Base-by-base conservation (phyloP, 257 asterid species). In the Linaria vulgaris region DNA sequence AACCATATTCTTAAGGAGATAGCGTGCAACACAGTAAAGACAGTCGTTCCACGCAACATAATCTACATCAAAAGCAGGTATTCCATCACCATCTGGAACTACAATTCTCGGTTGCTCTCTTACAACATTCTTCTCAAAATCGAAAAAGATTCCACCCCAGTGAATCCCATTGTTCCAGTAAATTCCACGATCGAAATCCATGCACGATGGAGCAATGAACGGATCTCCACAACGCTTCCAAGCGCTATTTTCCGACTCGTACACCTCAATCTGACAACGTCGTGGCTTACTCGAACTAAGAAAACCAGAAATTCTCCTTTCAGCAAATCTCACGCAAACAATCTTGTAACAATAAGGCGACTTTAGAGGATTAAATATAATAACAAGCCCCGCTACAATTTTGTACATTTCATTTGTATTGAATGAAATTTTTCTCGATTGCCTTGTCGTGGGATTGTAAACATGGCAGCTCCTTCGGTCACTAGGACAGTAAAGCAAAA, bases 371-470 rank as follows among this genome's bases (percentile, higher is more conserved):
- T 79, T 78, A 14, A 52, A 72, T 9, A 37, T 74, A 10, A 79
- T 16, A 64, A 69, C 69, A 14, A 79, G 64, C 63, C 79, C 74
- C n/a, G 62, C 5, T 11, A 74, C 62, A 27, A 48, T 43, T 12
- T 17, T 24, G 50, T 30, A 64, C 21, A 1, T 30, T 22, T 39
- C 39, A 20, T 72, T 20, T 15, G 1, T 16, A 9, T 27, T 24
- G 6, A 78, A 69, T 12, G 14, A n/a, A 47, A 75, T 65, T 53
- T 39, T 72, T 56, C 67, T 70, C 6, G 76, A 75, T 39, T 61
- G 64, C 68, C 49, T 64, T 2, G 84, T 74, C 58, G 76, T 47
- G 24, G 80, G 80, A 66, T 75, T 75, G 76, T 72, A 75, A 11
- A 79, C 63, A 39, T 15, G 31, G 66, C 68, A 72, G 27, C 3